Base-by-base conservation (phyloP, 2,329 filamentous ascomycete genomes). In the Orbilia blumenaviensis region DNA sequence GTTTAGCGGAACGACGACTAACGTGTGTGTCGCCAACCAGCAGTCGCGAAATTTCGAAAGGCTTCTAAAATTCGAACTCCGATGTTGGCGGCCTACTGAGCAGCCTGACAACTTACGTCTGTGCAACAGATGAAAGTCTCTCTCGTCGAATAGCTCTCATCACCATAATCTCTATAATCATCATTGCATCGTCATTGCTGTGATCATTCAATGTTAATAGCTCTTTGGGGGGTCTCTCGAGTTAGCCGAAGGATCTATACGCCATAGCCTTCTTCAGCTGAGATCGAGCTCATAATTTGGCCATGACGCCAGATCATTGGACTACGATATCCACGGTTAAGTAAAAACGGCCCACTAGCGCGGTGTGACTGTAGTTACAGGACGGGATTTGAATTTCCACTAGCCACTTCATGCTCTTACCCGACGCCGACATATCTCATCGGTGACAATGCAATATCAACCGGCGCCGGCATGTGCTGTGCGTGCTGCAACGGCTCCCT, bases 211-310 rank as follows among this genome's bases (percentile, higher is more conserved):
- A n/a, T n/a, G n/a, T n/a, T n/a, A n/a, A 32, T 5, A 34, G 14
- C 8, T 34, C 32, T 34, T n/a, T 34, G 32, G 32, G 8, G 32
- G 8, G 8, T 34, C n/a, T n/a, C n/a, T n/a, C n/a, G n/a, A n/a
- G 6, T 12, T 34, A 34, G 12, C 23, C 56, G 66, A 71, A 71
- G 66, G 66, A 71, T 71, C 66, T 27, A 56, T 63, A 71, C 29
- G 56, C 34, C 34, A 71, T 46, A 63, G 46, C 46, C 66, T 63
- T 69, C 38, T 44, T 62, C 18, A 29, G 38, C 50, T 10, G 41
- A 44, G n/a, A n/a, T n/a, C n/a, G n/a, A n/a, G n/a, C n/a, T n/a
- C n/a, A n/a, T n/a, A n/a, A n/a, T n/a, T 34, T 25, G 23, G 32
- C 25, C 42, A 50, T 50, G 46, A 50, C 46, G 23, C 41, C 46